A percentile compares a stretch with the other conserved stretches of the same genome.
phyloP scores from a whole-genome alignment of 192 early-diverging fungal species.

The Spizellomyces punctatus region DNA sequence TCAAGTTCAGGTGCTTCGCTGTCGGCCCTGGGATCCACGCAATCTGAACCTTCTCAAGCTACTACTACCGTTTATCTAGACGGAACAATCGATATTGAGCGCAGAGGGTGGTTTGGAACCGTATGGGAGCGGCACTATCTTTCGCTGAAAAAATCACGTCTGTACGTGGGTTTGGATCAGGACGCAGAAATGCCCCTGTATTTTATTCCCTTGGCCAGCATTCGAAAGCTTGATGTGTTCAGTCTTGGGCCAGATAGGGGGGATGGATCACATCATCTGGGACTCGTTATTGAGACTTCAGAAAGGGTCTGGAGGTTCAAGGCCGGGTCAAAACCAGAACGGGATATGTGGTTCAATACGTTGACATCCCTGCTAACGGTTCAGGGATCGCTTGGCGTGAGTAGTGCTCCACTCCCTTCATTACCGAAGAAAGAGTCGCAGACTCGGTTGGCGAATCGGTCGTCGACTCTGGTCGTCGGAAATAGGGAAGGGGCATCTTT shows the following conservation, averaged over 20 bases:
- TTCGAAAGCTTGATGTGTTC: constrained; percentile 11
- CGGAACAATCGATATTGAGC: constrained; percentile 23
- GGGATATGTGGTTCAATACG: constrained; percentile 16
- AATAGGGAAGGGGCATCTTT: constrained; percentile 15
- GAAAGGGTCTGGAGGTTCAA: constrained; percentile 5
- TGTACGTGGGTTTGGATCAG: constrained; percentile 11
- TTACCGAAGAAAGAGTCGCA: not conserved
- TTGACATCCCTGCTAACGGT: not conserved
- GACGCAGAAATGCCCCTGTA: constrained; percentile 12
- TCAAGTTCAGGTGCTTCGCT: too few relatives aligned
- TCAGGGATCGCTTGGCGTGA: not conserved
- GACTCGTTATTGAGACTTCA: constrained; percentile 15
- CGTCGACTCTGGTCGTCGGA: constrained; percentile 1
- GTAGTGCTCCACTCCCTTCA: not conserved
- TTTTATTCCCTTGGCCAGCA: constrained; percentile 1
- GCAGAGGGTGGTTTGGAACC: constrained; percentile 19
- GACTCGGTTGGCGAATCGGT: not conserved
- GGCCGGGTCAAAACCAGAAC: not conserved
- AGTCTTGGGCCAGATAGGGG: constrained; percentile 2
- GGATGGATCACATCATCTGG: constrained; percentile 2
- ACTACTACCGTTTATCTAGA: not conserved
- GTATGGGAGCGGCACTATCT: constrained; percentile 14
- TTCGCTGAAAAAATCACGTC: constrained; percentile 16
- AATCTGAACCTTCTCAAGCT: too few relatives aligned
- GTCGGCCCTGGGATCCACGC: too few relatives aligned